Conservation (phyloP, 1,284 basidiomycete species). For the Moesziomyces globuligerus region DNA sequence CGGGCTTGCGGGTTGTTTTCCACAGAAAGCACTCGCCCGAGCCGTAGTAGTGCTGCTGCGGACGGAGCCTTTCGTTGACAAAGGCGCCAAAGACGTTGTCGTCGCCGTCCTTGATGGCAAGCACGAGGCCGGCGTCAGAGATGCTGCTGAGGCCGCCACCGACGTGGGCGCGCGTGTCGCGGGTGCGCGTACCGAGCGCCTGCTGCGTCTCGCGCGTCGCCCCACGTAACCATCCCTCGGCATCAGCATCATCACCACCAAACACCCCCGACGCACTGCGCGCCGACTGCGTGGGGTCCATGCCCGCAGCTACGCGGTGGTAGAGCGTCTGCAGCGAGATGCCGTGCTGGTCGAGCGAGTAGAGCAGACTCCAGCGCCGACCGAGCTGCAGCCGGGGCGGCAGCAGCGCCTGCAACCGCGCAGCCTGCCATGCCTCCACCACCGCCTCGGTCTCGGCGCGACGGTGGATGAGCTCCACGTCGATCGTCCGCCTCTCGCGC, state of each 20-base stretch:
- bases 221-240: slow-evolving; percentile 60
- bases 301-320: slow-evolving; percentile 45
- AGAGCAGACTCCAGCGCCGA: slow-evolving; percentile 84
- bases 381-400: slow-evolving; percentile 84
- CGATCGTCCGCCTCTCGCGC: slow-evolving; percentile 33
- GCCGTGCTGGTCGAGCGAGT: slow-evolving; percentile 94
- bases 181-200: slow-evolving; percentile 33
- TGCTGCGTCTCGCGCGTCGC: slow-evolving; percentile 44
- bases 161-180: slow-evolving; percentile 17
- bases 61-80: slow-evolving; percentile 60
- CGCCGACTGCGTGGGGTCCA: slow-evolving; percentile 27
- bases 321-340: slow-evolving; percentile 86
- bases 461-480: slow-evolving; percentile 53
- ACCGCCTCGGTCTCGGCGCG: slow-evolving; percentile 58
- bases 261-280: slow-evolving; percentile 5
- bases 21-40: slow-evolving; percentile 60
- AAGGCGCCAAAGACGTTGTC: slow-evolving; percentile 66
- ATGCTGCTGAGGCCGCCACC: slow-evolving; percentile 46
- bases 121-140: slow-evolving; percentile 56
- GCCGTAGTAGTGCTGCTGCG: slow-evolving; percentile 62
- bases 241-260: slow-evolving; percentile 5
- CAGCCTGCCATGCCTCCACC: slow-evolving; percentile 54
- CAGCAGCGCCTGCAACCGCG: slow-evolving; percentile 68
- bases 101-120: slow-evolving; percentile 57
- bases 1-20: slow-evolving; percentile 69